A percentile compares a stretch with the other conserved stretches of the same genome.
Conservation (phyloP, 331 rosid genomes). For the Quercus tomentella region DNA sequence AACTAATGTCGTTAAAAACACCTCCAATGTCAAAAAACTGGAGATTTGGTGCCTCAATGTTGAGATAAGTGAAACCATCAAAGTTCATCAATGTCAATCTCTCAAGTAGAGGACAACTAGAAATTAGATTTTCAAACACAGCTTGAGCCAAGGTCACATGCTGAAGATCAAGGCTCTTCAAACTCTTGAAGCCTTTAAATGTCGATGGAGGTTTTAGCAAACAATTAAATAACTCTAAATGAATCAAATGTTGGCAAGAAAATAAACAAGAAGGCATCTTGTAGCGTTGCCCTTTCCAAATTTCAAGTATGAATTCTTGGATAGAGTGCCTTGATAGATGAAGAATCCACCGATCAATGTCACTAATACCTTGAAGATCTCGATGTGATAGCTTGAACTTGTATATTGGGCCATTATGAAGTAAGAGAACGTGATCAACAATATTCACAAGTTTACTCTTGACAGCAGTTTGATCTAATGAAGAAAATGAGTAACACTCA, state of each 20-base stretch:
- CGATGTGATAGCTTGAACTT: constrained; percentile 59
- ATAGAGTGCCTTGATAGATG: constrained; percentile 40
- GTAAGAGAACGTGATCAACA: constrained; percentile 65
- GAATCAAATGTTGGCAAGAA: constrained; percentile 43
- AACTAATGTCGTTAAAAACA: constrained; percentile 38
- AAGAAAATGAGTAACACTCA: constrained; percentile 27
- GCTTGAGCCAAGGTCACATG: constrained; percentile 54
- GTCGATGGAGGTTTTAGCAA: constrained; percentile 51
- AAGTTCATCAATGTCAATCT: constrained; percentile 48
- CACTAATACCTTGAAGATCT: constrained; percentile 35
- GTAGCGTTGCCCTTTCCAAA: constrained; percentile 51
- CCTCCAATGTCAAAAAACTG: constrained; percentile 54
- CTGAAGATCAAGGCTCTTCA: constrained; percentile 66
- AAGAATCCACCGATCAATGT: constrained; percentile 52
- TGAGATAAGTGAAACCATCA: constrained; percentile 48
- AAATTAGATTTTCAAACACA: constrained; percentile 49
- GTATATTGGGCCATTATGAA: constrained; percentile 49
- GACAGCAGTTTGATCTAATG: constrained; percentile 20
- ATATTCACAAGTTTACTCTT: constrained; percentile 41
- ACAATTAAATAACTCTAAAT: constrained; percentile 57
- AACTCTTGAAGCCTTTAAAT: constrained; percentile 47
- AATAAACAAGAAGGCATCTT: constrained; percentile 53
- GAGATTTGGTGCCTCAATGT: constrained; percentile 54
- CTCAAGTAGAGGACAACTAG: constrained; percentile 58
- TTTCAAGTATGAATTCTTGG: constrained; percentile 52